Conservation (phyloP, 495 filamentous ascomycete species). For the Daldinia loculata region DNA sequence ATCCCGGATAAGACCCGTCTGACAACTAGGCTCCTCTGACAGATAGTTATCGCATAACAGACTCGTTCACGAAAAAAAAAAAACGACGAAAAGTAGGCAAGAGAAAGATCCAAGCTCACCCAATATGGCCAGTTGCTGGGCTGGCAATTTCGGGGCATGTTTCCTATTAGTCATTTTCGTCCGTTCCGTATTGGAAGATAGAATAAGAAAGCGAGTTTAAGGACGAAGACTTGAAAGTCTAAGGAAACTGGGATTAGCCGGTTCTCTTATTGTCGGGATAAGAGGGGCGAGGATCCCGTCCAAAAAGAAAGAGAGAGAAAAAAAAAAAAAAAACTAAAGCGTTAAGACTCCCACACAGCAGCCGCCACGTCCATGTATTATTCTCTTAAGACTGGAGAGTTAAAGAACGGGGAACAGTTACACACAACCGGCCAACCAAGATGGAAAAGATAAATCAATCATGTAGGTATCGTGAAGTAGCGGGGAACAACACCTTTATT, state of each 20-base stretch:
- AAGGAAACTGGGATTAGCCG: neutral
- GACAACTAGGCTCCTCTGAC: neutral
- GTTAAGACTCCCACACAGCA: constrained; percentile 3
- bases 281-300: neutral
- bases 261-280: neutral
- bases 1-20: neutral
- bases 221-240: neutral
- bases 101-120: constrained; percentile 58
- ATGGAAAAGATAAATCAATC: constrained; percentile 3
- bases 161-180: constrained; percentile 47
- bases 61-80: neutral
- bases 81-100: neutral
- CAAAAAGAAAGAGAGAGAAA: neutral
- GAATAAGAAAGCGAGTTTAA: neutral
- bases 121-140: constrained; percentile 65
- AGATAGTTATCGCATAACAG: constrained; percentile 4
- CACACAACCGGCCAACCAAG: constrained; percentile 15
- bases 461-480: neutral
- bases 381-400: neutral
- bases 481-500: neutral
- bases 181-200: neutral
- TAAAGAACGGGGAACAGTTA: constrained; percentile 8
- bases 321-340: neutral
- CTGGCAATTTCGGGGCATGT: constrained; percentile 56
- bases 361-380: neutral